Conservation (phyloP, 2,329 filamentous ascomycete species). For the Colletotrichum paranaense region DNA sequence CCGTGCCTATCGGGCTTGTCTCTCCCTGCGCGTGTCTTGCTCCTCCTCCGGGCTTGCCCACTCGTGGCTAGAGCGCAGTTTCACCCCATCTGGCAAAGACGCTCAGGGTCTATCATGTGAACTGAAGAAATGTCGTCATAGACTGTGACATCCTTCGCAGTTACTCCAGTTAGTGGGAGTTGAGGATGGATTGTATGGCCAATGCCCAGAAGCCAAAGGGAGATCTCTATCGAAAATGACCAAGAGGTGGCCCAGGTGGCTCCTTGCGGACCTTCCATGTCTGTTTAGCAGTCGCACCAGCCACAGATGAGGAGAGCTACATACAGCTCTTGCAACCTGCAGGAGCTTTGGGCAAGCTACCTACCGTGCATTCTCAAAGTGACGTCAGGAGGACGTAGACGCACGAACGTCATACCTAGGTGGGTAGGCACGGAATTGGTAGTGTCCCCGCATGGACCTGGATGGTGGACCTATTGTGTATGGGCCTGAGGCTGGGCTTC, state of each 20-base stretch:
- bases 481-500: conserved; percentile 1
- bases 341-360: neutral
- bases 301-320: conserved; percentile 23
- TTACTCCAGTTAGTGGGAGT: neutral
- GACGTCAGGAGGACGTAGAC: conserved; percentile 18
- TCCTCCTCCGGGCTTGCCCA: conserved; percentile 18
- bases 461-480: too few species aligned
- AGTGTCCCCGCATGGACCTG: conserved; percentile 6
- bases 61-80: conserved; percentile 30
- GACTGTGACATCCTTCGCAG: conserved; percentile 14
- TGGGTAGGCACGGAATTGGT: neutral
- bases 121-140: conserved; percentile 35
- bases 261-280: conserved; percentile 8
- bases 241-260: conserved; percentile 4
- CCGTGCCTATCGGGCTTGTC: conserved; percentile 8
- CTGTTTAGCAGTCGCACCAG: conserved; percentile 24
- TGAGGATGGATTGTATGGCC: conserved; percentile 6
- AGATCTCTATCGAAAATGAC: conserved; percentile 23
- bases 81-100: conserved; percentile 33
- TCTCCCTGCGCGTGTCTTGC: conserved; percentile 24
- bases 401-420: conserved; percentile 28
- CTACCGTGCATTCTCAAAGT: neutral
- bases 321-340: conserved; percentile 1
- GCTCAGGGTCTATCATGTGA: conserved; percentile 37
- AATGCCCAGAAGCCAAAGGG: conserved; percentile 6